Evolutionary conservation across 768 basidiomycete species (phyloP).

Genomic region (Pulveroboletus sp.): DNA sequence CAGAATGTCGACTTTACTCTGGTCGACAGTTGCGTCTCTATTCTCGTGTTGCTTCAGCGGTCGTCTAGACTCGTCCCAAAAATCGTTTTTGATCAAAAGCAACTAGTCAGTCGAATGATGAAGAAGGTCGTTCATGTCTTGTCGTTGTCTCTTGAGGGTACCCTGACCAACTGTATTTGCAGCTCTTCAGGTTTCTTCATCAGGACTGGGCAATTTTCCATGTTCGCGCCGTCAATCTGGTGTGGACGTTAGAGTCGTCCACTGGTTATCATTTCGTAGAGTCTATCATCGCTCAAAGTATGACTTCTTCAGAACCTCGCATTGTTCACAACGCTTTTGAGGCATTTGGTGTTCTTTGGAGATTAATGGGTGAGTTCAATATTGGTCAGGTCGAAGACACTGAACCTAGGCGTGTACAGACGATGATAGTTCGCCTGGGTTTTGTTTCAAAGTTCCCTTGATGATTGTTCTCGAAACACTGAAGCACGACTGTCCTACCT

Average conservation of each 20-base stretch:
- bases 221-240: conserved; percentile 69
- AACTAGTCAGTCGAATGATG: conserved; percentile 56
- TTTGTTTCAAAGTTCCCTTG: conserved; percentile 79
- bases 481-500: conserved; percentile 65
- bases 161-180: conserved; percentile 13
- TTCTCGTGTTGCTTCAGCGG: conserved; percentile 52
- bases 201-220: conserved; percentile 69
- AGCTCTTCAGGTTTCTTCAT: conserved; percentile 72
- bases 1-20: conserved; percentile 51
- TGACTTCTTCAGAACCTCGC: conserved; percentile 51
- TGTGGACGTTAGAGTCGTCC: conserved; percentile 71
- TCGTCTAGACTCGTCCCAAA: conserved; percentile 47
- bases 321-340: conserved; percentile 62
- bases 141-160: background rate
- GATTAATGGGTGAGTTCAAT: conserved; percentile 61
- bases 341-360: conserved; percentile 91
- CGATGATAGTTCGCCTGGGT: conserved; percentile 76
- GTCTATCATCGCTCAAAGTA: conserved; percentile 67
- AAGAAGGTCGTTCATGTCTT: conserved; percentile 35
- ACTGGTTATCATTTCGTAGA: conserved; percentile 63
- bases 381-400: background rate
- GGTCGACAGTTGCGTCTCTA: conserved; percentile 58
- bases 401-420: conserved; percentile 41
- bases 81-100: conserved; percentile 50
- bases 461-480: conserved; percentile 83